Base-by-base conservation (phyloP, 306 rosid species). In the Notholithocarpus densiflorus region DNA sequence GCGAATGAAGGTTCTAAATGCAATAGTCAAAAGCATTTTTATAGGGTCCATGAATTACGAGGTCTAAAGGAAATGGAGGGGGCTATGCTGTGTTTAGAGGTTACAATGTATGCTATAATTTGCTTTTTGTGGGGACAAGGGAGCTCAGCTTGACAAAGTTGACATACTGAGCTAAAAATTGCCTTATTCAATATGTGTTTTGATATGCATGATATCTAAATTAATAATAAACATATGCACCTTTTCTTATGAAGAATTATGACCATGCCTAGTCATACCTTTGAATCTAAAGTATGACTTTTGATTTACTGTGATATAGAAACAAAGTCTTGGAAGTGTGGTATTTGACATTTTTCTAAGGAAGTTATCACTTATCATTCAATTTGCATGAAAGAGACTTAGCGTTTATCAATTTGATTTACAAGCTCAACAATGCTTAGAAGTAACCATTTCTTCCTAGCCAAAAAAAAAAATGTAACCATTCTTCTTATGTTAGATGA, bases 101-200 rank as follows among this genome's bases (percentile, higher is more conserved):
- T 85, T 78, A 74, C 82, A 82, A 71, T 85, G 82, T 86, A 82
- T 80, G 77, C 85, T 84, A 37, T 37, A 81, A 87, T 89, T 84
- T 81, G 79, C 86, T 86, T 87, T 89, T 51, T 75, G 90, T 87
- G 88, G 89, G 90, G 87, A 82, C 89, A 64, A 57, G 79, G 75
- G 56, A 76, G 74, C 23, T 29, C 59, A 86, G 86, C 84, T 80
- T 84, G 84, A 78, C 86, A 86, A 86, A 84, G 90, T 78, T 81
- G 86, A 85, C 90, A 79, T 60, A 79, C 54, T 75, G 27, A 64
- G 24, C 71, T 66, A 12, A 1, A 18, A 24, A 48, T 65, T 79
- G 76, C 56, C 69, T 45, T 75, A 45, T 57, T 64, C 62, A 34
- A 13, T 75, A 5, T 27, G 5, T 5, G 68, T 24, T 60, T 14